These are phyloP conservation scores for Mycena floridula DNA, from an alignment of 768 basidiomycete genomes.

Conservation along the genomic window DNA sequence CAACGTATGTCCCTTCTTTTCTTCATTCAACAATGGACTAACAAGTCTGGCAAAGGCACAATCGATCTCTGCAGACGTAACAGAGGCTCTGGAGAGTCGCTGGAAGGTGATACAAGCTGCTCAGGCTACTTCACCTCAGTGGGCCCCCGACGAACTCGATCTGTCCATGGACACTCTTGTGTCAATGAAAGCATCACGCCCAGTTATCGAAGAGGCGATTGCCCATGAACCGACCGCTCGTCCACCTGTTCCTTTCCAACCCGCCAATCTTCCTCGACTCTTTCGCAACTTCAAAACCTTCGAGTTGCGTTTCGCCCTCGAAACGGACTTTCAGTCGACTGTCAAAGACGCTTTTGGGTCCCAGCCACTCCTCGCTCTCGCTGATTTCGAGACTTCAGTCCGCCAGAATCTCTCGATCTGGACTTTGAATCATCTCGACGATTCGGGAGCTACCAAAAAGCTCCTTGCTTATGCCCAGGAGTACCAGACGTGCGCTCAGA, in stretches of 20 bases:
- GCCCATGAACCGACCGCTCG: constrained; percentile 3
- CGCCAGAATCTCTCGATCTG: constrained; percentile 24
- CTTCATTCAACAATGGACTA: constrained; percentile 8
- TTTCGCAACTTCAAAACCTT: constrained; percentile 13
- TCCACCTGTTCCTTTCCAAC: constrained; percentile 1
- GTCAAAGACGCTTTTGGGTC: constrained; percentile 3
- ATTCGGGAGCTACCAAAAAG: constrained; percentile 8
- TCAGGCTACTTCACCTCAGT: constrained; percentile 17
- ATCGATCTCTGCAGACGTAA: constrained; percentile 11
- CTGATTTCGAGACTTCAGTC: constrained; percentile 31
- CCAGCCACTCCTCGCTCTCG: constrained; percentile 15
- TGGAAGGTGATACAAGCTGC: constrained; percentile 25
- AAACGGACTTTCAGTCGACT: constrained; percentile 4
- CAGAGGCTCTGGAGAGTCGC: constrained; percentile 23
- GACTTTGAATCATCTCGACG: constrained; percentile 14
- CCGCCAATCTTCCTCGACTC: constrained; percentile 10
- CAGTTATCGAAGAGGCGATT: constrained; percentile 18
- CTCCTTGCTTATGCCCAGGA: constrained; percentile 18
- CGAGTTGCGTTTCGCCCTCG: constrained; percentile 11
- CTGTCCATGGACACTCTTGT: constrained; percentile 22
- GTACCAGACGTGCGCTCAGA: constrained; percentile 20
- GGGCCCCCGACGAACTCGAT: constrained; percentile 19
- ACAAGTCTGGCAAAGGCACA: constrained; percentile 12
- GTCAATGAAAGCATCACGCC: constrained; percentile 21
- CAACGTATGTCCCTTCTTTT: no score